Conservation (phyloP, 1,284 basidiomycete species). For the Cutaneotrichosporon sp. region DNA sequence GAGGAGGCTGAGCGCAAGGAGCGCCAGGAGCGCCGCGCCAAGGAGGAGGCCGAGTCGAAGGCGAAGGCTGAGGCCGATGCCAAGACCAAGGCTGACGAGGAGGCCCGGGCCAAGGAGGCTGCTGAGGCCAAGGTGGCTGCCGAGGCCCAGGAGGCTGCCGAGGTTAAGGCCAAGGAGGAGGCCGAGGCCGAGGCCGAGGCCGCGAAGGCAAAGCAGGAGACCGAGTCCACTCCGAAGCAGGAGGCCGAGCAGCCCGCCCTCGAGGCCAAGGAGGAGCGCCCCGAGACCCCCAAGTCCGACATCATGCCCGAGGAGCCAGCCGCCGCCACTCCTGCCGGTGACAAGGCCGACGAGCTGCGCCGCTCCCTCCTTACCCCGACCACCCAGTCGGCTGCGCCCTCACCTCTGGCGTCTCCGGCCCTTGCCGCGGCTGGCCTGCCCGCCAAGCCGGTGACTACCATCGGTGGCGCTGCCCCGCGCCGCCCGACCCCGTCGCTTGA, state of each 20-base stretch:
- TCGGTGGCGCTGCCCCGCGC: conserved; percentile 39
- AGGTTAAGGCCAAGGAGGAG: conserved; percentile 33
- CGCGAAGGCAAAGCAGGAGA: no score
- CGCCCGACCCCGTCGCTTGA: conserved; percentile 68
- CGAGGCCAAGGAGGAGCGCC: conserved; percentile 53
- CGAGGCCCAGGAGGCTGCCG: conserved; percentile 52
- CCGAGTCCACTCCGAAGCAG: no score
- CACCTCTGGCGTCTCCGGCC: conserved; percentile 46
- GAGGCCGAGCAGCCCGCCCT: neutral
- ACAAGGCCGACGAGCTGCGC: conserved; percentile 35
- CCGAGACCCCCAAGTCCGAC: conserved; percentile 30
- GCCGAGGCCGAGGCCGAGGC: conserved; percentile 29
- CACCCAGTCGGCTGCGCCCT: conserved; percentile 34
- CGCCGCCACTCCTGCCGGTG: conserved; percentile 26
- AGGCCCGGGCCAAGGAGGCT: conserved; percentile 8
- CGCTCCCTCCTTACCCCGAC: conserved; percentile 37
- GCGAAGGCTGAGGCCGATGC: conserved; percentile 52
- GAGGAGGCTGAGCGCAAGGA: conserved; percentile 52
- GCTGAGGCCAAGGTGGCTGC: conserved; percentile 53
- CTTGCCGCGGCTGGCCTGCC: conserved; percentile 50
- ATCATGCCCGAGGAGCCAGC: conserved; percentile 52
- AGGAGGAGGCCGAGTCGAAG: conserved; percentile 30
- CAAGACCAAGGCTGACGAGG: conserved; percentile 59
- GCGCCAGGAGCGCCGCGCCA: conserved; percentile 33
- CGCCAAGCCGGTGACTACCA: conserved; percentile 49